phyloP scores from a whole-genome alignment of 257 asterid genomes.

The Petrea volubilis region DNA sequence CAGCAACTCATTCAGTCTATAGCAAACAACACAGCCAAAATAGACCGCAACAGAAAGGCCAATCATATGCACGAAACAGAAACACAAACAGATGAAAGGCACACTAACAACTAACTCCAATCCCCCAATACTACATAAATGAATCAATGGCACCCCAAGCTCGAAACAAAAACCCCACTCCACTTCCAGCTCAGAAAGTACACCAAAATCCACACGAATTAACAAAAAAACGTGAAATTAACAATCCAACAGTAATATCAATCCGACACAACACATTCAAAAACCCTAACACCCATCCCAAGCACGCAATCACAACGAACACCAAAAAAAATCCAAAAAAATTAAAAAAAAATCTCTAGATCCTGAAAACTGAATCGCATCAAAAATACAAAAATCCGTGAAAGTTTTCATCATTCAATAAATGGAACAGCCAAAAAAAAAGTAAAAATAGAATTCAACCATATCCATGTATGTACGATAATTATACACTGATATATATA shows the following conservation, averaged over 20 bases:
- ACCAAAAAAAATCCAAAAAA: neutral
- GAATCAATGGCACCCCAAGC: neutral
- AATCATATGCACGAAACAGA: neutral
- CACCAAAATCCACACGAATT: neutral
- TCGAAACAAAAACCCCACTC: neutral
- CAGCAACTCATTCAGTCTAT: neutral
- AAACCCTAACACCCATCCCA: slow-evolving; percentile 33
- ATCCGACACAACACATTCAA: neutral
- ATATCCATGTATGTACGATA: neutral
- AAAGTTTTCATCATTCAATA: slow-evolving; percentile 3
- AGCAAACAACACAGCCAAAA: neutral
- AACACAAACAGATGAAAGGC: neutral
- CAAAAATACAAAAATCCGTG: neutral
- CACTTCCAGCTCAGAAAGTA: neutral
- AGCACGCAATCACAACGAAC: slow-evolving; percentile 3
- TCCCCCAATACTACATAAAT: neutral
- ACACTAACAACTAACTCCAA: neutral
- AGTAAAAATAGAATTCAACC: neutral
- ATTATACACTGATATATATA: neutral
- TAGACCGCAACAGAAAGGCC: neutral
- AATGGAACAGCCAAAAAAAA: neutral
- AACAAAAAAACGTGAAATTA: neutral
- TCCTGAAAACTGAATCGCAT: slow-evolving; percentile 17
- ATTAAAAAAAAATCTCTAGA: neutral
- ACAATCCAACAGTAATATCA: neutral